Conservation (phyloP, 2,329 filamentous ascomycete species). For the Hymenoscyphus fructigenus region DNA sequence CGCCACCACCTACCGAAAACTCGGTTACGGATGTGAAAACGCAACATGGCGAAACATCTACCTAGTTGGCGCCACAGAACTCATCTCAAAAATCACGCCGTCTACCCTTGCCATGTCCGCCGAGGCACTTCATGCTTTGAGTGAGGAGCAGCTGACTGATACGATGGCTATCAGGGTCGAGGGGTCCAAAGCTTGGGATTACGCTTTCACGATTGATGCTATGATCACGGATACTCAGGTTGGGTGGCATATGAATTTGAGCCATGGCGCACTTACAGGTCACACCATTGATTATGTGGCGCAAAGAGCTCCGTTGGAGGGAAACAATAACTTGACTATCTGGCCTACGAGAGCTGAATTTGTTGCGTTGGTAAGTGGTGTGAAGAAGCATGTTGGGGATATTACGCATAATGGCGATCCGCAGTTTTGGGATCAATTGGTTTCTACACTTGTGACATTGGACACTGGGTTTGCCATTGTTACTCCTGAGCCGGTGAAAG, state of each 20-base stretch:
- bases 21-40: constrained; percentile 42
- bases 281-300: background rate
- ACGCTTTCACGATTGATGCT: constrained; percentile 7
- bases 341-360: background rate
- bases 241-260: constrained; percentile 1
- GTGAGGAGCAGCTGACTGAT: constrained; percentile 3
- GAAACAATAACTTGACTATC: background rate
- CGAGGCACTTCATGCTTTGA: constrained; percentile 5
- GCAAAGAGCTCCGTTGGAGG: background rate
- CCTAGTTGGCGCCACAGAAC: constrained; percentile 35
- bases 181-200: constrained; percentile 10
- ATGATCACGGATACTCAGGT: background rate
- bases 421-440: background rate
- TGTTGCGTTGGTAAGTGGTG: background rate
- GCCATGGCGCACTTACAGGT: constrained; percentile 2
- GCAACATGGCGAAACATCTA: constrained; percentile 44
- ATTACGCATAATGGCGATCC: background rate
- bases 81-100: constrained; percentile 17
- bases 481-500: background rate
- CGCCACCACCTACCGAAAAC: constrained; percentile 9
- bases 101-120: background rate
- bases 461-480: constrained; percentile 4
- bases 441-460: background rate
- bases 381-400: background rate
- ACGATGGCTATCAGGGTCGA: constrained; percentile 8